Evolutionary conservation across 2,329 filamentous ascomycete genomes (phyloP).

Genomic region (Diaporthe longicolla): DNA sequence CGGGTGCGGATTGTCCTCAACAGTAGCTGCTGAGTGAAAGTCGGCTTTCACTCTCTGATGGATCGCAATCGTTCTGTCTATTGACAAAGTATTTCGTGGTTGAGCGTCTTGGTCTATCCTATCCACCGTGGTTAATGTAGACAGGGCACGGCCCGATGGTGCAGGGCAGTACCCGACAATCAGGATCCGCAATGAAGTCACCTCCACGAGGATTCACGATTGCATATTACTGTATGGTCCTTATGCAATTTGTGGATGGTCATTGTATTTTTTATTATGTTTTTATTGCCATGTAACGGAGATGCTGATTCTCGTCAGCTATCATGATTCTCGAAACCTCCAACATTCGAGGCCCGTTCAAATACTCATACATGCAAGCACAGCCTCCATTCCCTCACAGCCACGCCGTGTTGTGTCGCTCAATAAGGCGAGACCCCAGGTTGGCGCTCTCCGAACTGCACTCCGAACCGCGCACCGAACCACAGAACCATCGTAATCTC

Average conservation of each 20-base stretch:
- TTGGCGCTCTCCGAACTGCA: too few species aligned
- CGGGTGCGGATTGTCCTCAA: too few species aligned
- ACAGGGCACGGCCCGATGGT: slow-evolving; percentile 32
- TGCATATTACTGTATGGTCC: background rate
- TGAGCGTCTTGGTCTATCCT: background rate
- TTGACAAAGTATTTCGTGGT: background rate
- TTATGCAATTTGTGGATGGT: background rate
- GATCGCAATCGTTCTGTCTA: background rate
- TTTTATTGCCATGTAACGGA: background rate
- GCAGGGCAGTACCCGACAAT: slow-evolving; percentile 33
- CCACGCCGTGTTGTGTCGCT: too few species aligned
- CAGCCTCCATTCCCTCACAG: background rate
- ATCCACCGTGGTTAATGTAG: background rate
- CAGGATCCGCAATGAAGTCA: slow-evolving; percentile 37
- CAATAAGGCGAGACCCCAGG: background rate
- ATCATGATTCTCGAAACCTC: background rate
- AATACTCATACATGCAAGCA: background rate
- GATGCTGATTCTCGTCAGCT: background rate
- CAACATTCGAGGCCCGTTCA: background rate
- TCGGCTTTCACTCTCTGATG: background rate
- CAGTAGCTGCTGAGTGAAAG: background rate
- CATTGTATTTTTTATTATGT: background rate
- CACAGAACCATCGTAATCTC: background rate
- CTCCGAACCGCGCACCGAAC: background rate
- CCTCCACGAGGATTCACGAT: background rate